Evolutionary conservation across 306 rosid genomes (phyloP), one percentile per base, ranked within the genome.

Genomic region (Prunus mume): DNA sequence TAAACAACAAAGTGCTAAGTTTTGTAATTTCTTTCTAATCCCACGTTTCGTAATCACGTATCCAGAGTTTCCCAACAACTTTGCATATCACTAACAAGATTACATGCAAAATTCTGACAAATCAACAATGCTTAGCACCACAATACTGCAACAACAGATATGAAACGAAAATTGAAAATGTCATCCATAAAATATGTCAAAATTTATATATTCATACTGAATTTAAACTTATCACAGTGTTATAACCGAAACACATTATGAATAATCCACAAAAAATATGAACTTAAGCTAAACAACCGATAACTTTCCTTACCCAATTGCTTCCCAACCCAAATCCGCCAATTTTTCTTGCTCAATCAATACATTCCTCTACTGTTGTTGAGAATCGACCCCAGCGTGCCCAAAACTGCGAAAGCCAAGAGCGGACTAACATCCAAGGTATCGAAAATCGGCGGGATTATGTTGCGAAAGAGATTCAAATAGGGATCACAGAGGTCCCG

Each of bases 401-500:
- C 99, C 78, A 92, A 80, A 0, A 96, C 96, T 1, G 98, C 97
- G 61, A 96, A 96, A 38, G 99, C 98, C 54, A 96, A 79, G 32
- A 96, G 97, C 1, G 98, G 99, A 72, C 98, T 96, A 1, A 96
- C 92, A 74, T 96, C 99, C 52, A 96, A 82, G 0, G 99, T 86
- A 68, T 91, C 90, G 54, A 96, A 96, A 50, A 96, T 81, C 0
- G 98, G 99, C 0, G 99, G 99, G 41, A 92, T 89, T 41, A 96
- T 86, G 47, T 96, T 96, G 14, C 99, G 85, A 38, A 96, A 96
- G 58, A 96, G 87, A 50, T 90, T 91, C 20, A 96, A 83, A 79
- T 92, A 96, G 1, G 98, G 98, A 81, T 91, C 99, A 19, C 99
- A 95, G 5, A 95, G 93, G 83, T 95, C 99, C 0, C 97, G 72